A percentile compares a stretch with the other conserved stretches of the same genome.
Evolutionary conservation across 352 stramenopile species (phyloP).

Genomic region (Phytophthora crassamura): DNA sequence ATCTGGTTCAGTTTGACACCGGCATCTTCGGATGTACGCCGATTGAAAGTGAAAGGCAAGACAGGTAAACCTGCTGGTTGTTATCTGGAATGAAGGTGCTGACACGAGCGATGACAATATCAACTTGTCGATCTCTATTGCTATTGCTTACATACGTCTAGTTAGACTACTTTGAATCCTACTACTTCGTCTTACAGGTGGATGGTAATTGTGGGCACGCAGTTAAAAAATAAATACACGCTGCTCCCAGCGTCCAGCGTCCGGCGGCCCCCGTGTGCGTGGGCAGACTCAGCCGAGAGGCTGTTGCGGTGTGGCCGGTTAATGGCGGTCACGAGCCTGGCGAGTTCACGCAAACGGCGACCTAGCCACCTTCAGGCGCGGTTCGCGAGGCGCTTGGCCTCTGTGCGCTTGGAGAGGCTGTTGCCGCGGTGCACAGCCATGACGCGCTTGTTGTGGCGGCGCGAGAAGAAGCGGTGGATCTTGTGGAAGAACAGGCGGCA

Average conservation of each 20-base stretch:
- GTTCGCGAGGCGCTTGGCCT: conserved; percentile 28
- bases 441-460: conserved; percentile 51
- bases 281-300: conserved; percentile 34
- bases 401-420: conserved; percentile 26
- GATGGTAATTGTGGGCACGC: conserved; percentile 33
- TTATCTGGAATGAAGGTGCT: background rate
- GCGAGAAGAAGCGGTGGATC: conserved; percentile 56
- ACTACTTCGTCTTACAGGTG: conserved; percentile 30
- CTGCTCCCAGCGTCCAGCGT: conserved; percentile 30
- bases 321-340: conserved; percentile 24
- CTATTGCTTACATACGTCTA: conserved; percentile 30
- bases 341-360: conserved; percentile 32
- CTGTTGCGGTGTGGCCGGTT: conserved; percentile 35
- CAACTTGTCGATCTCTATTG: conserved; percentile 22
- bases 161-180: conserved; percentile 24
- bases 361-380: conserved; percentile 50
- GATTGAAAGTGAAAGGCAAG: background rate
- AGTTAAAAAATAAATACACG: conserved; percentile 49
- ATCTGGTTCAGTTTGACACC: too few species aligned
- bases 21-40: background rate
- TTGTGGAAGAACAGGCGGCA: conserved; percentile 46
- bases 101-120: conserved; percentile 1
- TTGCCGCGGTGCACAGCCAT: conserved; percentile 43
- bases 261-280: conserved; percentile 25
- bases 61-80: background rate